Conservation (phyloP, 73 alveolate species). For the Tetrahymena malaccensis region DNA sequence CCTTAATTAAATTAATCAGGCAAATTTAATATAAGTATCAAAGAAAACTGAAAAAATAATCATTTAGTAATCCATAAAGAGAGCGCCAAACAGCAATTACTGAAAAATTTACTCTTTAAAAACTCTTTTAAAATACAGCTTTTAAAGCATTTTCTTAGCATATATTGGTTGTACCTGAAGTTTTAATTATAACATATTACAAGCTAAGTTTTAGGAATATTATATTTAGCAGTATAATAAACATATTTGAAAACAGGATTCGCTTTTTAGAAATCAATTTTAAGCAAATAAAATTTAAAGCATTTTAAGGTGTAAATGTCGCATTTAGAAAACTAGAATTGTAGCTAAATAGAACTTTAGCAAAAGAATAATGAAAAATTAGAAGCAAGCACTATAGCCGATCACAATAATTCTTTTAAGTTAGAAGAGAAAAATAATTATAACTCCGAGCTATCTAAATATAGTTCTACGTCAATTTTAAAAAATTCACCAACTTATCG, state of each 20-base stretch:
- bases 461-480: not conserved
- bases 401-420: not conserved
- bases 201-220: no score
- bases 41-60: not conserved
- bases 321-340: not conserved
- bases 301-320: not conserved
- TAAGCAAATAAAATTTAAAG: not conserved
- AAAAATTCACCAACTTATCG: not conserved
- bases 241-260: not conserved
- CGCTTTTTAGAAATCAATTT: not conserved
- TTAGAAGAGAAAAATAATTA: not conserved
- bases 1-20: not conserved
- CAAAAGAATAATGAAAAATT: not conserved
- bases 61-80: not conserved
- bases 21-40: not conserved
- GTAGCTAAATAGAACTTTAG: not conserved
- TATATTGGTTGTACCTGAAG: no score
- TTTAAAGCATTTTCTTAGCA: no score
- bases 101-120: no score
- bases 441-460: not conserved
- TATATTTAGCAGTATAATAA: no score
- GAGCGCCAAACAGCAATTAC: not conserved
- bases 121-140: not conserved
- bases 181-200: no score
- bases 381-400: not conserved